Percentiles rank a stretch among this genome's conserved stretches.
Conservation (phyloP, 805 yeast species). For the Saccharomycopsis javanensis region DNA sequence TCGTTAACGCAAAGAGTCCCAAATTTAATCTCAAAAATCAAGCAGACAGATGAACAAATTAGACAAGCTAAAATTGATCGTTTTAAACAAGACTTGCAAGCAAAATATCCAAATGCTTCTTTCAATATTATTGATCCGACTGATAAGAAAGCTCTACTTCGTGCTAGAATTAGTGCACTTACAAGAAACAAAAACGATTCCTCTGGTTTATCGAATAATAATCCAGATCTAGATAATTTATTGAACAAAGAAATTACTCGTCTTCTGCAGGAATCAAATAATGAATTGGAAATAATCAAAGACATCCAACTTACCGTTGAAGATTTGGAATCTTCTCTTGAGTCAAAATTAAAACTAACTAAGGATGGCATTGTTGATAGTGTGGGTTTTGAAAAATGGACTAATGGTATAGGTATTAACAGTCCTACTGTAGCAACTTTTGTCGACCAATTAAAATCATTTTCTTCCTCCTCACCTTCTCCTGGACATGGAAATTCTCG, state of each 20-base stretch:
- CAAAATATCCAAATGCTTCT: slow-evolving; percentile 61
- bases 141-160: slow-evolving; percentile 71
- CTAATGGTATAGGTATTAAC: slow-evolving; percentile 64
- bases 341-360: slow-evolving; percentile 26
- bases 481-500: not conserved
- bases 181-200: slow-evolving; percentile 50
- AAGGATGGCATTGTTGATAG: slow-evolving; percentile 41
- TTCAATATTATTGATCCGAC: slow-evolving; percentile 54
- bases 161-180: slow-evolving; percentile 84
- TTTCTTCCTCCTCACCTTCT: slow-evolving; percentile 19
- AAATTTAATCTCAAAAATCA: slow-evolving; percentile 51
- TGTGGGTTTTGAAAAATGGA: slow-evolving; percentile 63
- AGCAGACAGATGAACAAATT: slow-evolving; percentile 57
- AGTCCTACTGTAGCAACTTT: slow-evolving; percentile 56
- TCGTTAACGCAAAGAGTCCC: slow-evolving; percentile 67
- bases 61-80: slow-evolving; percentile 55
- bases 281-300: slow-evolving; percentile 35
- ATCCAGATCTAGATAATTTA: slow-evolving; percentile 31
- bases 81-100: slow-evolving; percentile 43
- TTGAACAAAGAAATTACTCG: slow-evolving; percentile 28
- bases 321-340: slow-evolving; percentile 39
- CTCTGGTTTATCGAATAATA: slow-evolving; percentile 9
- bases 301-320: slow-evolving; percentile 68
- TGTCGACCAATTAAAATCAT: slow-evolving; percentile 42
- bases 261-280: slow-evolving; percentile 36